Evolutionary conservation across 345 rosid genomes (phyloP).

Genomic region (Noccaea bulbosa): DNA sequence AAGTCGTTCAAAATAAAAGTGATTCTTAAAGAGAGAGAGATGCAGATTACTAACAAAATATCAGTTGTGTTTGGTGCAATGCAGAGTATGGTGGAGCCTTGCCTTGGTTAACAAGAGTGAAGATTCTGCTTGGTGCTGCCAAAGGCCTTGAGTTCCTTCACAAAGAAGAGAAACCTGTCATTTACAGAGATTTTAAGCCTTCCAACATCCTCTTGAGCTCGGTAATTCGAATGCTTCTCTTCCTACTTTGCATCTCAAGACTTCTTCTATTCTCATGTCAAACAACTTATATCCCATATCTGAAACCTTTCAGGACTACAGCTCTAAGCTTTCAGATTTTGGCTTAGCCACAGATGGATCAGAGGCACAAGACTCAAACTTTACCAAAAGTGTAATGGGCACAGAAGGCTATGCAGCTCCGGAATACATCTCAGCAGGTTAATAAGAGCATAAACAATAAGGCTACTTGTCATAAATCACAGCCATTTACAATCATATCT

Average conservation of each 20-base stretch:
- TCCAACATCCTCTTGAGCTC: slow-evolving; percentile 74
- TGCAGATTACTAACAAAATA: slow-evolving; percentile 24
- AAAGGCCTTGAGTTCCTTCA: slow-evolving; percentile 85
- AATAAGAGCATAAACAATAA: not conserved
- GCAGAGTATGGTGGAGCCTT: slow-evolving; percentile 64
- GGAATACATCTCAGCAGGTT: slow-evolving; percentile 59
- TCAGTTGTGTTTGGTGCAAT: slow-evolving; percentile 27
- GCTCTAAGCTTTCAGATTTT: slow-evolving; percentile 63
- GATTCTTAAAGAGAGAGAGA: slow-evolving; percentile 9
- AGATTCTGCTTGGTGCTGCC: slow-evolving; percentile 83
- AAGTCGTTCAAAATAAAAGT: slow-evolving; percentile 28
- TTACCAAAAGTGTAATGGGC: slow-evolving; percentile 63
- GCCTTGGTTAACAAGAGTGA: slow-evolving; percentile 85
- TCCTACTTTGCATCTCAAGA: not conserved
- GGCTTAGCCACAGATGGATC: slow-evolving; percentile 69
- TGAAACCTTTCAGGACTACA: slow-evolving; percentile 50
- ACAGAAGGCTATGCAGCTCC: slow-evolving; percentile 70
- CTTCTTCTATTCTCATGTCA: slow-evolving; percentile 15
- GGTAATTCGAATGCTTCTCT: slow-evolving; percentile 47
- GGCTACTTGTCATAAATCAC: not conserved
- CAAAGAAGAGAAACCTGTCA: slow-evolving; percentile 71
- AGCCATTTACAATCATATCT: slow-evolving; percentile 16
- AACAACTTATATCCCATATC: slow-evolving; percentile 1
- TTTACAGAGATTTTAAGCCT: slow-evolving; percentile 79
- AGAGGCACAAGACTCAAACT: slow-evolving; percentile 57